phyloP scores from a whole-genome alignment of 1,284 basidiomycete species.

The Athelia sp. region DNA sequence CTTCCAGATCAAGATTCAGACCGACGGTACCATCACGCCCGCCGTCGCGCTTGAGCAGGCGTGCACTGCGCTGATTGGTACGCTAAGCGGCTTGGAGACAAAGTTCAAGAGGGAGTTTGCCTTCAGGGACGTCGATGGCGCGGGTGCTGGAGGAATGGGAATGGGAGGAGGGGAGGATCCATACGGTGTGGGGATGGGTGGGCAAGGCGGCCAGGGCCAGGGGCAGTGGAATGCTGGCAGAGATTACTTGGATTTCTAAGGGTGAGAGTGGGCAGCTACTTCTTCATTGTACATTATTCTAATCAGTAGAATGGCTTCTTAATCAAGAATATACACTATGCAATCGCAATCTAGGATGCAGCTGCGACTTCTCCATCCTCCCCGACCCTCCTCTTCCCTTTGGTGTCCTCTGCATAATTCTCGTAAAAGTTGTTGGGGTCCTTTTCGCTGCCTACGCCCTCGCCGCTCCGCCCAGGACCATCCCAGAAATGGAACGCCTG shows the following conservation, averaged over 20 bases:
- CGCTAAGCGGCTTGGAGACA: constrained; percentile 60
- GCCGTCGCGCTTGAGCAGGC: constrained; percentile 82
- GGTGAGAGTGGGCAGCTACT: too few species aligned
- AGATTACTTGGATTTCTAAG: constrained; percentile 67
- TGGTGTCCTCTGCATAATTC: constrained; percentile 81
- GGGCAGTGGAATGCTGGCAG: constrained; percentile 42
- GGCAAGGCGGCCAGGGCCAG: constrained; percentile 26
- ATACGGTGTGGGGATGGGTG: constrained; percentile 42
- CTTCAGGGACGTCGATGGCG: constrained; percentile 61
- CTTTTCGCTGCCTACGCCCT: constrained; percentile 36
- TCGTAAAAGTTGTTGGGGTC: constrained; percentile 79
- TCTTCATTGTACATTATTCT: too few species aligned
- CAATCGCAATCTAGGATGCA: constrained; percentile 13
- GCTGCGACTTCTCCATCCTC: background rate
- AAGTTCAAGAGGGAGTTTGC: constrained; percentile 78
- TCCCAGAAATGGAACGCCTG: constrained; percentile 93
- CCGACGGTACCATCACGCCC: constrained; percentile 84
- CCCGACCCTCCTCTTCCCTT: constrained; percentile 48
- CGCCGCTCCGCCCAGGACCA: constrained; percentile 59
- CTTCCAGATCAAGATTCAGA: constrained; percentile 94
- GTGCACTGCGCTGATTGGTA: constrained; percentile 78
- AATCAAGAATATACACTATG: constrained; percentile 1
- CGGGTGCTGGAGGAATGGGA: constrained; percentile 1
- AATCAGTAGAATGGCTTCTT: background rate
- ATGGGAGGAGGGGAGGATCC: constrained; percentile 46